Base-by-base conservation (phyloP, 768 basidiomycete genomes). In the Dentipellis sp. region DNA sequence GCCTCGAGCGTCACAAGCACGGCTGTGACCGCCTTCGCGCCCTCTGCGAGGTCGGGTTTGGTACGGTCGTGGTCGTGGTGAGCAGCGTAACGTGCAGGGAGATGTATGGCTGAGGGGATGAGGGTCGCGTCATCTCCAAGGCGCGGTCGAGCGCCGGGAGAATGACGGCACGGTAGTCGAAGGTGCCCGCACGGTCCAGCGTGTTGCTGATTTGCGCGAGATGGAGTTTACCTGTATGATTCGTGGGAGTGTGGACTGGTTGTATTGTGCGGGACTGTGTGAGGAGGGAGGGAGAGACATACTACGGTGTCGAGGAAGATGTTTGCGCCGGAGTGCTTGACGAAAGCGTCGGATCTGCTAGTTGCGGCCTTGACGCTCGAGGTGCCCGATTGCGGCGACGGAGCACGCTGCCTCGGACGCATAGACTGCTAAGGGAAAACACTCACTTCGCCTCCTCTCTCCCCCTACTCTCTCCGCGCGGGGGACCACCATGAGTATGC, bases 51-150 rank as follows among this genome's bases (percentile, higher is more conserved):
- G 72, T 69, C 0, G 90, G 73, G 59, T 82, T 78, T 7, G 86
- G 73, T 9, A 68, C 69, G 4, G 82, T 69, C 2, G 83, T 74
- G 10, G 83, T 83, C 1, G 95, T 97, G n/a, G 84, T 78, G 39
- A 98, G 74, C 19, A 93, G 78, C 9, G 95, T 97, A 51, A 95
- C 93, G 66, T 94, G 90, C 2, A 97, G 81, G 60, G 78, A 81
- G 50, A 92, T 78, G 66, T 95, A 97, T 19, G 84, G 82, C 60
- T 89, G 86, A 38, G 74, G 64, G 2, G 86, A 83, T 36, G 67
- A 52, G 3, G 84, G 76, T 21, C 88, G 67, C 4, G 65, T 64
- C 59, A 91, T 85, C 11, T 70, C 71, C 1, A 87, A 77, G 23
- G 77, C 80, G 69, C 90, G 83, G 74, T 83, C 88, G 2, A 95